These are phyloP conservation scores for Vicia sativa DNA, from an alignment of 306 rosid species.

Conservation along the genomic window DNA sequence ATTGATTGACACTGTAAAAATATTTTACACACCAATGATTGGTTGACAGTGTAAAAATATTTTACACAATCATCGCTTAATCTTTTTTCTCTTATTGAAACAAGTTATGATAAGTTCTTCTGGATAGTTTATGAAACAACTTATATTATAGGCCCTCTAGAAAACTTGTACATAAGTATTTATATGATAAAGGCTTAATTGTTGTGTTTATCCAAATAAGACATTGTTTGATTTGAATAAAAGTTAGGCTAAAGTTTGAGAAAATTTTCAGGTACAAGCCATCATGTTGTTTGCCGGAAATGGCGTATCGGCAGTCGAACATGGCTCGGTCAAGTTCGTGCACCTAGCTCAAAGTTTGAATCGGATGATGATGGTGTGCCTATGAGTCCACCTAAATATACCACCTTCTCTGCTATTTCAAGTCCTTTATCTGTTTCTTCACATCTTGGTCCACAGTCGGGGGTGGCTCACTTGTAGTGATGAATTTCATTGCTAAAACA, in stretches of 20 bases:
- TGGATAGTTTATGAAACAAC: background rate
- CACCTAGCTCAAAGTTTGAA: slow-evolving; percentile 50
- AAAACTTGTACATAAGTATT: background rate
- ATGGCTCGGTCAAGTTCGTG: slow-evolving; percentile 47
- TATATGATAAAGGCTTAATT: background rate
- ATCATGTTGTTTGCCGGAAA: slow-evolving; percentile 72
- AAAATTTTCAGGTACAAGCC: slow-evolving; percentile 69
- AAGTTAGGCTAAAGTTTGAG: slow-evolving; percentile 31
- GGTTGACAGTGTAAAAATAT: too few relatives aligned
- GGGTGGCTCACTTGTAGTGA: slow-evolving; percentile 76
- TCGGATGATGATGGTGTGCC: slow-evolving; percentile 44
- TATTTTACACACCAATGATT: too few relatives aligned
- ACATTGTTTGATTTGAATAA: background rate
- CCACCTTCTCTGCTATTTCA: slow-evolving; percentile 54
- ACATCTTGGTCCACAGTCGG: slow-evolving; percentile 61
- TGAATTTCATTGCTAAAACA: slow-evolving; percentile 60
- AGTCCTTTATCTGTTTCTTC: slow-evolving; percentile 84
- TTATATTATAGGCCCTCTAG: background rate
- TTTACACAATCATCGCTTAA: too few relatives aligned
- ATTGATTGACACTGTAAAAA: too few relatives aligned
- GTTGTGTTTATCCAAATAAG: background rate
- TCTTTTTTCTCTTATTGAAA: too few relatives aligned
- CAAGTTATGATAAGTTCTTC: background rate
- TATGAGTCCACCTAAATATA: slow-evolving; percentile 46
- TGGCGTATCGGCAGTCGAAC: slow-evolving; percentile 44